Conservation (phyloP, 352 stramenopile species). For the Phytophthora cajani region DNA sequence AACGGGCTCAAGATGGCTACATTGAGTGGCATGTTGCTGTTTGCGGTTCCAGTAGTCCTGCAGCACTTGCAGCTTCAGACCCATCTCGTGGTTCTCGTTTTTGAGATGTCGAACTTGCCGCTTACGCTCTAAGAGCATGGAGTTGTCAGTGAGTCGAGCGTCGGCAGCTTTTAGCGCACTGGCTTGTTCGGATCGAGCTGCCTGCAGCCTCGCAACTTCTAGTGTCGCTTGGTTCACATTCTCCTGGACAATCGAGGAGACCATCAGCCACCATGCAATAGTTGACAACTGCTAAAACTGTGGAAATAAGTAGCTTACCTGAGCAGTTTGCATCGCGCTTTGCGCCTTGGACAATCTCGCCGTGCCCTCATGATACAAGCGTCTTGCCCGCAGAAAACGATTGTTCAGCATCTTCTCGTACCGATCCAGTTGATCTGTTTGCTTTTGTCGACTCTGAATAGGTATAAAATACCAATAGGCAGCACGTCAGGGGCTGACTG, state of each 20-base stretch:
- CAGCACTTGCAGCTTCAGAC: conserved; percentile 46
- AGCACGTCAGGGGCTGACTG: background rate
- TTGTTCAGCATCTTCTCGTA: conserved; percentile 52
- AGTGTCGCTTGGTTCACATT: conserved; percentile 32
- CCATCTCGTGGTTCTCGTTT: conserved; percentile 52
- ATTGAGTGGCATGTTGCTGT: conserved; percentile 26
- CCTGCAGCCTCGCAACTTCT: conserved; percentile 34
- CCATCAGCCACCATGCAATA: background rate
- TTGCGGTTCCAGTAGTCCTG: conserved; percentile 45
- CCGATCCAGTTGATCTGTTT: conserved; percentile 35
- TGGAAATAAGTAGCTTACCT: conserved; percentile 23
- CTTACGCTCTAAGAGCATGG: conserved; percentile 47
- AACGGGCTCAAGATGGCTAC: conserved; percentile 27
- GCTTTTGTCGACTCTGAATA: conserved; percentile 23
- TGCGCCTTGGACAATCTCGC: conserved; percentile 20
- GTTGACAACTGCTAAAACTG: background rate
- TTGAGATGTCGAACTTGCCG: conserved; percentile 48
- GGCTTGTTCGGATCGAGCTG: conserved; percentile 7
- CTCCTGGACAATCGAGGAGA: conserved; percentile 11
- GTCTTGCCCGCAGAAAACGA: conserved; percentile 26
- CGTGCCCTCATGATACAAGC: conserved; percentile 40
- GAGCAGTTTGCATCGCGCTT: conserved; percentile 15
- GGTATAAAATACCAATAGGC: background rate
- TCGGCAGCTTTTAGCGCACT: conserved; percentile 32
- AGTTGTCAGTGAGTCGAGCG: conserved; percentile 44